A percentile compares a stretch with the other conserved stretches of the same genome.
phyloP scores from a whole-genome alignment of 129 eudicot species.

The Escallonia herrerae region DNA sequence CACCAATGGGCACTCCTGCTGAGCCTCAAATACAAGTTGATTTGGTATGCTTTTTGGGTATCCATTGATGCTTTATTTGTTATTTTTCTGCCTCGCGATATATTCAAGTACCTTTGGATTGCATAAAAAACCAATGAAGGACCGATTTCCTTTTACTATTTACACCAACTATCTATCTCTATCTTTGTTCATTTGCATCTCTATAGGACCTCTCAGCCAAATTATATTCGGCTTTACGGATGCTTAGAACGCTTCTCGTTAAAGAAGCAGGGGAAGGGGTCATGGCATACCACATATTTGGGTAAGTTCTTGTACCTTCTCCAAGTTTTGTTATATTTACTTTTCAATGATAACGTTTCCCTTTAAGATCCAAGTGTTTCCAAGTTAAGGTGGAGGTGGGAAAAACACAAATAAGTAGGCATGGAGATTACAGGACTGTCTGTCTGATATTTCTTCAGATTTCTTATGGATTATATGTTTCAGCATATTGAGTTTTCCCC shows the following conservation, averaged over 20 bases:
- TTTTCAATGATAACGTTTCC: background rate
- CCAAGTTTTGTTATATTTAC: background rate
- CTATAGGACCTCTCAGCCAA: constrained; percentile 52
- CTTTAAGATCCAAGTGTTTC: background rate
- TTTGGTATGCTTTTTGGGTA: constrained; percentile 28
- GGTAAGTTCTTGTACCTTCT: constrained; percentile 30
- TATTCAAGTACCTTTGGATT: too few relatives aligned
- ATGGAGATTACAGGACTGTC: too few relatives aligned
- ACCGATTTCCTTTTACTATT: background rate
- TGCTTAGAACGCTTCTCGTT: constrained; percentile 42
- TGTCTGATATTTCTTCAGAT: too few relatives aligned
- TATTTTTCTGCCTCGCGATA: background rate
- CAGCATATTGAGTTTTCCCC: background rate
- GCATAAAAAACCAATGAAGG: too few relatives aligned
- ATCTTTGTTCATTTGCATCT: constrained; percentile 1
- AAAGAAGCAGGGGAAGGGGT: constrained; percentile 41
- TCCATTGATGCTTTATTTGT: constrained; percentile 2
- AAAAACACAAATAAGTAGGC: background rate
- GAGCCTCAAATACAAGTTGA: constrained; percentile 41
- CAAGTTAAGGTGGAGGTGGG: background rate
- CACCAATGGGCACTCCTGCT: constrained; percentile 31
- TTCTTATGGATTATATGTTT: background rate
- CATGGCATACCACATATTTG: constrained; percentile 57
- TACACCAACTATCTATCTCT: background rate
- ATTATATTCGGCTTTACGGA: constrained; percentile 38